These are phyloP conservation scores for Chlorella sp. DNA, from an alignment of 139 green algal genomes.

Conservation along the genomic window DNA sequence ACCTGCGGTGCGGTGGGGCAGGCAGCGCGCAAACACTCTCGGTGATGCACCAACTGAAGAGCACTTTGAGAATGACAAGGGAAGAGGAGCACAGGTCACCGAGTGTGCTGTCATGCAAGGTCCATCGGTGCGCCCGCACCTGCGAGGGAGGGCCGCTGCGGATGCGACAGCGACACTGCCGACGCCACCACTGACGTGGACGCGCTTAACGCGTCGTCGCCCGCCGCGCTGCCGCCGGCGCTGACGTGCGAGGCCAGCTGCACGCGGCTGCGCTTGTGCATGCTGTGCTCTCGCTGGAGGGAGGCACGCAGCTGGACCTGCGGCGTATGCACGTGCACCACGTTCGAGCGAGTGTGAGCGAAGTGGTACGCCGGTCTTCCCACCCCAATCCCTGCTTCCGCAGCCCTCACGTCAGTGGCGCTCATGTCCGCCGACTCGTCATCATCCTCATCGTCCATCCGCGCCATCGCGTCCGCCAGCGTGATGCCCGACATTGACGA, in stretches of 20 bases:
- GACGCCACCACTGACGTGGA: too few species aligned
- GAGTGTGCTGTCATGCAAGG: not conserved
- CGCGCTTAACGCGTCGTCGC: too few species aligned
- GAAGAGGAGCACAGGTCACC: not conserved
- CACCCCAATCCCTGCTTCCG: not conserved
- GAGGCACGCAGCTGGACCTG: not conserved
- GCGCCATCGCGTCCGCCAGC: not conserved
- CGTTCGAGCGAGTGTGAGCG: not conserved
- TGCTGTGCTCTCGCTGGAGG: not conserved
- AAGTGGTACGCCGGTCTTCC: too few species aligned
- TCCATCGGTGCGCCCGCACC: too few species aligned
- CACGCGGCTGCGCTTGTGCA: not conserved
- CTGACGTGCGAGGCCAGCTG: not conserved
- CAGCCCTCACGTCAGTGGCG: not conserved
- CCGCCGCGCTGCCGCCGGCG: too few species aligned
- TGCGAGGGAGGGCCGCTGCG: not conserved
- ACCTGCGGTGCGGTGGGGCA: too few species aligned
- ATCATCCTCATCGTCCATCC: not conserved
- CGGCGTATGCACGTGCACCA: not conserved
- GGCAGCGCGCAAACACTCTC: too few species aligned
- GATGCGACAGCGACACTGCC: too few species aligned
- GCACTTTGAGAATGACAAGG: not conserved
- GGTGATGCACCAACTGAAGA: too few species aligned
- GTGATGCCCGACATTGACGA: not conserved
- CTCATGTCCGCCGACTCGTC: too few species aligned